phyloP scores from a whole-genome alignment of 2,329 filamentous ascomycete species.

The Gnomoniopsis smithogilvyi region DNA sequence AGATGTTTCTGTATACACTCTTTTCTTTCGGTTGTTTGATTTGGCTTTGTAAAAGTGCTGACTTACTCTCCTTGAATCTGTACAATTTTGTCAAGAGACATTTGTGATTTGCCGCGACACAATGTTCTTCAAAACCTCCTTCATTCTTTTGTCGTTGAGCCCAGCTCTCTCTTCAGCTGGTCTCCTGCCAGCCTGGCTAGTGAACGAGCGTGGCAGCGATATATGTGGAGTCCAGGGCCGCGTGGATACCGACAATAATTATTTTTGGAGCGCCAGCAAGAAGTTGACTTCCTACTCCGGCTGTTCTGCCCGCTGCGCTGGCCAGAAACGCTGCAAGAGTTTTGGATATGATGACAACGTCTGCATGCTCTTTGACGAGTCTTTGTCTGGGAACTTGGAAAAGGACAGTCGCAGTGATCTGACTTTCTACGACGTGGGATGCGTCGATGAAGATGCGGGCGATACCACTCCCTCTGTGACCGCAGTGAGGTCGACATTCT shows the following conservation, averaged over 20 bases:
- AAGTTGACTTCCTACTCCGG: not conserved
- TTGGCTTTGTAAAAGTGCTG: too few relatives aligned
- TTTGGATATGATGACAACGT: not conserved
- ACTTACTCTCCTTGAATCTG: not conserved
- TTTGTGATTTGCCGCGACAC: not conserved
- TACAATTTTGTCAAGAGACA: not conserved
- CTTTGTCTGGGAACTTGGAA: constrained; percentile 1
- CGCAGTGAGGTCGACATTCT: too few relatives aligned
- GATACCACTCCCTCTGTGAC: not conserved
- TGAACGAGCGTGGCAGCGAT: not conserved
- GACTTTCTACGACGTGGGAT: constrained; percentile 7
- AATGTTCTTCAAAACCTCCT: not conserved
- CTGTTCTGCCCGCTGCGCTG: constrained; percentile 2
- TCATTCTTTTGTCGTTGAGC: constrained; percentile 1
- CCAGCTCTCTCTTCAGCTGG: not conserved
- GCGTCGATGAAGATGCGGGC: not conserved
- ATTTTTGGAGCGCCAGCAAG: constrained; percentile 7
- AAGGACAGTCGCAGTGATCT: not conserved
- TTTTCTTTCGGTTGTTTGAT: too few relatives aligned
- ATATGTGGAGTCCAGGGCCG: not conserved
- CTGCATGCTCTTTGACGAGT: constrained; percentile 7
- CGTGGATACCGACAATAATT: not conserved
- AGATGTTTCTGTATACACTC: not conserved
- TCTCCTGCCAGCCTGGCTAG: not conserved
- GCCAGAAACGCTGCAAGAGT: constrained; percentile 1